Conservation (phyloP, 2,329 filamentous ascomycete species). For the Raffaelea ambrosiae region DNA sequence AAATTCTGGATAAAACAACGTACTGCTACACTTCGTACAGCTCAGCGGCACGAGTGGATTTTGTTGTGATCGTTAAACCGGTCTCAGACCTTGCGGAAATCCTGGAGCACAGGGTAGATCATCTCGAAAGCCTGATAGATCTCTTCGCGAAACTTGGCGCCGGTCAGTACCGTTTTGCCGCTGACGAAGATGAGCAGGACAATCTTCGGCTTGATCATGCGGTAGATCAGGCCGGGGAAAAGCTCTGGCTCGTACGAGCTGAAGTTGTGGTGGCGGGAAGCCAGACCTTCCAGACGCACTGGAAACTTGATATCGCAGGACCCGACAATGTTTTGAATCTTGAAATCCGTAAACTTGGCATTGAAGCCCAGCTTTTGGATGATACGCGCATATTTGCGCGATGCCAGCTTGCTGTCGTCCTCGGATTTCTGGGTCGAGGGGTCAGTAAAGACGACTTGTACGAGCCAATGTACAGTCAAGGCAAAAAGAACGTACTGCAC, state of each 20-base stretch:
- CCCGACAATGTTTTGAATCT: slow-evolving; percentile 99
- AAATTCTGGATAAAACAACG: neutral
- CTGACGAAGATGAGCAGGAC: slow-evolving; percentile 96
- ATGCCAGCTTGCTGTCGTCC: slow-evolving; percentile 94
- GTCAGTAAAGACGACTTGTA: too few relatives aligned
- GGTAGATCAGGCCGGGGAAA: slow-evolving; percentile 98
- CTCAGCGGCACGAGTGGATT: neutral
- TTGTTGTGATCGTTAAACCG: too few relatives aligned
- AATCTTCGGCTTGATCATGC: slow-evolving; percentile 99
- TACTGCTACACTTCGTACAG: slow-evolving; percentile 13
- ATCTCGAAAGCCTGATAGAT: slow-evolving; percentile 96
- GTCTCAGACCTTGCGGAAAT: slow-evolving; percentile 47
- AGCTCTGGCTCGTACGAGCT: slow-evolving; percentile 97
- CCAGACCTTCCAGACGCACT: slow-evolving; percentile 90
- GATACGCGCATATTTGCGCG: slow-evolving; percentile 95
- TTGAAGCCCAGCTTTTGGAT: slow-evolving; percentile 99
- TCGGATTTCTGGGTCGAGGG: too few relatives aligned
- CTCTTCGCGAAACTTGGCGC: slow-evolving; percentile 95
- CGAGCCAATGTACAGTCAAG: too few relatives aligned
- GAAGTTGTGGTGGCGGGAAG: slow-evolving; percentile 97
- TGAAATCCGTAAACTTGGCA: slow-evolving; percentile 99
- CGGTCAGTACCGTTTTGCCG: slow-evolving; percentile 96
- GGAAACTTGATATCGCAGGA: slow-evolving; percentile 99
- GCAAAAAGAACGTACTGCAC: too few relatives aligned
- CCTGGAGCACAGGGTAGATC: slow-evolving; percentile 83